A percentile compares a stretch with the other conserved stretches of the same genome.
Conservation (phyloP, 1,139 yeast genomes). For the Scheffersomyces stambukii region DNA sequence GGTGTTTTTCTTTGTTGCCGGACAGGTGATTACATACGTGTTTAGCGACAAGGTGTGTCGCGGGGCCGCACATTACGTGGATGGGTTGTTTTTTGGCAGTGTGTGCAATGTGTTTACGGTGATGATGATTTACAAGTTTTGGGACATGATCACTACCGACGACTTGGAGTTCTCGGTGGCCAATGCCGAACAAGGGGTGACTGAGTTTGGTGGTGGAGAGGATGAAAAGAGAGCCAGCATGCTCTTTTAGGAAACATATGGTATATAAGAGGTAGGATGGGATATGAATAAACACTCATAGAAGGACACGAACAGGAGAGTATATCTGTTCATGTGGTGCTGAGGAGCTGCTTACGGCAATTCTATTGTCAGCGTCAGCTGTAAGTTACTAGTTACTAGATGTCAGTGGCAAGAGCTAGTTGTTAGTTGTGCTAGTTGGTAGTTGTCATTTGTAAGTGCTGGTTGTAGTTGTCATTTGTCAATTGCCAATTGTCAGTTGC, state of each 20-base stretch:
- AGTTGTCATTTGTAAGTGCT: no score
- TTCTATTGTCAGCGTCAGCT: no score
- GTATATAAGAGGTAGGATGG: no score
- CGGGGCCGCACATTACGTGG: conserved; percentile 78
- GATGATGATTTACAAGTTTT: conserved; percentile 93
- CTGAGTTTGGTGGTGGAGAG: conserved; percentile 23
- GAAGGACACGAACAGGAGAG: no score
- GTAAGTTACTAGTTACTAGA: no score
- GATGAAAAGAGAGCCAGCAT: conserved; percentile 36
- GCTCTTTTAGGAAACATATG: conserved; percentile 17
- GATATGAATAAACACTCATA: no score
- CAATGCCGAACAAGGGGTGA: conserved; percentile 38
- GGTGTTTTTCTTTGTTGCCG: conserved; percentile 69
- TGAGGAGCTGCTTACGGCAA: no score
- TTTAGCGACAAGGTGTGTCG: conserved; percentile 64
- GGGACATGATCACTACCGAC: conserved; percentile 96
- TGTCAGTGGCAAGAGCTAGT: no score
- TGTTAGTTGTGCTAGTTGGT: no score
- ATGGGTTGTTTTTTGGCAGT: conserved; percentile 84
- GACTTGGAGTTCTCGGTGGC: conserved; percentile 89
- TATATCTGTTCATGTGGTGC: no score
- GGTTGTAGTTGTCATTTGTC: no score
- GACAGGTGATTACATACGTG: conserved; percentile 72
- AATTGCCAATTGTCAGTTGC: no score
- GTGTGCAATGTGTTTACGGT: conserved; percentile 73